These are phyloP conservation scores for Daldinia concentrica DNA, from an alignment of 495 filamentous ascomycete species.

Conservation along the genomic window DNA sequence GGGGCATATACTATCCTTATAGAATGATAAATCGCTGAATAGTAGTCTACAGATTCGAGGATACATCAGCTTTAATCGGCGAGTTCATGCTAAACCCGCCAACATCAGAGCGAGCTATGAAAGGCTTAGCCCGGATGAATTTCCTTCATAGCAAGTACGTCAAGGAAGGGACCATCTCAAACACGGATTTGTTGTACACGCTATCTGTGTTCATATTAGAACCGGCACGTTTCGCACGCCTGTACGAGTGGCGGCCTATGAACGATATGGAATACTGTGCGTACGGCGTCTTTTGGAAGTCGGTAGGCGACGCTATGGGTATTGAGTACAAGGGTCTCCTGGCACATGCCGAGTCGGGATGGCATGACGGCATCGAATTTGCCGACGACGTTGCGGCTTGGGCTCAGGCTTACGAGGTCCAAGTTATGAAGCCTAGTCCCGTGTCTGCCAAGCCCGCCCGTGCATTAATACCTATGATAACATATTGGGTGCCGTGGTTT, in stretches of 20 bases:
- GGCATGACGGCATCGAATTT: conserved; percentile 71
- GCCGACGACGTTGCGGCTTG: conserved; percentile 68
- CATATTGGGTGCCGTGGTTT: conserved; percentile 64
- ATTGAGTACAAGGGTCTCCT: conserved; percentile 59
- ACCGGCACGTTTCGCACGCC: conserved; percentile 64
- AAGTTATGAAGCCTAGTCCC: conserved; percentile 57
- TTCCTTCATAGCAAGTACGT: conserved; percentile 71
- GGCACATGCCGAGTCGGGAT: conserved; percentile 49
- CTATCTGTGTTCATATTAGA: conserved; percentile 69
- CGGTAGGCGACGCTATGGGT: conserved; percentile 67
- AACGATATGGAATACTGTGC: conserved; percentile 72
- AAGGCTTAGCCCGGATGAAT: conserved; percentile 70
- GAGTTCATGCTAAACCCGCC: conserved; percentile 60
- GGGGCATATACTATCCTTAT: background rate
- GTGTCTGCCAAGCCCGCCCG: conserved; percentile 55
- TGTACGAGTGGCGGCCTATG: conserved; percentile 71
- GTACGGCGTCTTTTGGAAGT: conserved; percentile 72
- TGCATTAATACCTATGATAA: conserved; percentile 64
- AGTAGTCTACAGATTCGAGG: conserved; percentile 58
- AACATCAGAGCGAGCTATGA: conserved; percentile 56
- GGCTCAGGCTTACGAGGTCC: conserved; percentile 66
- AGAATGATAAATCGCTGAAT: background rate
- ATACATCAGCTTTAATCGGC: conserved; percentile 66
- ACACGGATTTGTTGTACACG: conserved; percentile 75
- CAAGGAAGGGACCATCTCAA: conserved; percentile 65